Percentiles rank a stretch among this genome's conserved stretches.
phyloP scores from a whole-genome alignment of 164 flowering plant genomes.

The Stephania japonica region DNA sequence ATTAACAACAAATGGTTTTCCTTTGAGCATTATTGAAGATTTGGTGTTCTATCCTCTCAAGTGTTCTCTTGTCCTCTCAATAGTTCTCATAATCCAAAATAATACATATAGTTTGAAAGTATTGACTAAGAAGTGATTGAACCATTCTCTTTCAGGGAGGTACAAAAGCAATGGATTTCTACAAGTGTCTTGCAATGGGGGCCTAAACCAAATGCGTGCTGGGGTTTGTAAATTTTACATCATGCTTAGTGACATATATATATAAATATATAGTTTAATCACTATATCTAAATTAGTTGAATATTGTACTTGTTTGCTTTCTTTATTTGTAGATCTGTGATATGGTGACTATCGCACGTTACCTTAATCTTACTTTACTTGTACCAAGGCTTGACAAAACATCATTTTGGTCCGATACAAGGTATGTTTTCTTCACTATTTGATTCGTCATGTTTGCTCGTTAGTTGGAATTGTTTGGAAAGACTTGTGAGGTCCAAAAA shows the following conservation, averaged over 20 bases:
- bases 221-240: constrained; percentile 43
- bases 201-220: constrained; percentile 93
- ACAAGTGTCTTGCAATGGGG: constrained; percentile 84
- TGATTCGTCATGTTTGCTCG: background rate
- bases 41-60: no score
- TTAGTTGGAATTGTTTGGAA: background rate
- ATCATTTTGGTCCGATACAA: constrained; percentile 93
- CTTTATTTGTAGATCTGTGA: constrained; percentile 75
- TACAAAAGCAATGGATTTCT: constrained; percentile 80
- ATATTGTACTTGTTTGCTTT: background rate
- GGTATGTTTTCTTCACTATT: constrained; percentile 30
- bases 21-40: no score
- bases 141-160: constrained; percentile 47
- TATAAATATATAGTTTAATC: no score
- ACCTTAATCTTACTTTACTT: constrained; percentile 72
- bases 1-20: no score
- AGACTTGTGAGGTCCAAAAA: no score
- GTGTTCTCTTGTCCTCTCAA: no score
- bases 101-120: no score
- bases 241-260: background rate
- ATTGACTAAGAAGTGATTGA: no score
- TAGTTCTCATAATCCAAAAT: no score
- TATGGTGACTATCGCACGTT: constrained; percentile 85
- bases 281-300: background rate
- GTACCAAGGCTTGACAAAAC: constrained; percentile 90